Percentiles rank a stretch among this genome's conserved stretches.
These are phyloP conservation scores for Talaromyces nanjingensis DNA, from an alignment of 495 filamentous ascomycete species.

Conservation along the genomic window DNA sequence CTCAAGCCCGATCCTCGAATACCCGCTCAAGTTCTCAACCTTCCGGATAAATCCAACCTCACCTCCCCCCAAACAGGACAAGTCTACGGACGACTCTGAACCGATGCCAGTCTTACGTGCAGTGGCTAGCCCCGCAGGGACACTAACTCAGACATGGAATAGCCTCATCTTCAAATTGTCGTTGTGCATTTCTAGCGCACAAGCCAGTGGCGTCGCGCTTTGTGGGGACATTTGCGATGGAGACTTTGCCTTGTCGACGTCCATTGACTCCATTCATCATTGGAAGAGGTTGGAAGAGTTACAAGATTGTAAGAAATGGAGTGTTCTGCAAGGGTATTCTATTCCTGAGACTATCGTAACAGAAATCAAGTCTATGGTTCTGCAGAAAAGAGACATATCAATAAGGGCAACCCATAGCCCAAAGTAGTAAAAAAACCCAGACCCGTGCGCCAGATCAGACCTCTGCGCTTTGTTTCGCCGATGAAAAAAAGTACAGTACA, in stretches of 20 bases:
- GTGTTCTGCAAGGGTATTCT: not conserved
- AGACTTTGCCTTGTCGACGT: not conserved
- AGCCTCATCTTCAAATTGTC: not conserved
- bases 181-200: not conserved
- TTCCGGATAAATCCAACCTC: not conserved
- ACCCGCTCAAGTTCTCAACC: not conserved
- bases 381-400: not conserved
- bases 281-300: not conserved
- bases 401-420: not conserved
- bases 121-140: not conserved
- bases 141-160: not conserved
- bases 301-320: too few relatives aligned
- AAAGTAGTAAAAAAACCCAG: not conserved
- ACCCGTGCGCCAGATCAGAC: slow-evolving; percentile 9
- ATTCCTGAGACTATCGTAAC: slow-evolving; percentile 2
- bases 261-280: not conserved
- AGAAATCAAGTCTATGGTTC: not conserved
- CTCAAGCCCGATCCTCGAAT: not conserved
- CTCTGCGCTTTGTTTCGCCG: slow-evolving; percentile 5
- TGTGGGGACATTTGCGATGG: not conserved
- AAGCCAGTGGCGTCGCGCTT: not conserved
- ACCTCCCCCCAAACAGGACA: not conserved
- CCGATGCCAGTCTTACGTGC: not conserved
- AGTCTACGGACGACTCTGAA: slow-evolving; percentile 3
- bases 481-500: slow-evolving; percentile 8